Evolutionary conservation across 768 basidiomycete species (phyloP), one percentile per base, ranked within the genome.

Genomic region (Chlorophyllum brunneum): DNA sequence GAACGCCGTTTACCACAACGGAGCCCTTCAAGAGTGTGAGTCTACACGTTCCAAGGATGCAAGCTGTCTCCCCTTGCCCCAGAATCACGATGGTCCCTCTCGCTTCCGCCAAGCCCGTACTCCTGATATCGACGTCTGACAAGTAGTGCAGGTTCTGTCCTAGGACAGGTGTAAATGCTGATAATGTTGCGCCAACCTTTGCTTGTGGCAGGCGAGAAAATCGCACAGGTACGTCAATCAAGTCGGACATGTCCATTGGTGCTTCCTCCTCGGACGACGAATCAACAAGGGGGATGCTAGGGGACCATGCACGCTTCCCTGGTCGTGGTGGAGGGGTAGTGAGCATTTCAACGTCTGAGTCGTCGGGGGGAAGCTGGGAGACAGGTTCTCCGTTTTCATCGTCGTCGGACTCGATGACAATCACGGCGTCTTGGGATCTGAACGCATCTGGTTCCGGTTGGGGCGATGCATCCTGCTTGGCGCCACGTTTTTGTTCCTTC

Each of bases 41-140:
- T 3, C 60, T 63, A 64, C 82, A 89, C 0, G 74, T 70, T 4
- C 94, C 94, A 6, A 88, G 70, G n/a, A 95, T 63, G 27, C 85
- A 75, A 5, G 92, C 59, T 0, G 78, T 78, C 56, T 89, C 78
- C 16, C 66, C 68, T 6, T 69, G 62, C 4, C 64, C 59, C 8
- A 91, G 66, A 2, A 73, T 59, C 27, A 87, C 45, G 2, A 83
- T 50, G 1, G 72, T 67, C 1, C 69, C 67, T 1, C 58, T 42
- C 3, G 57, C 63, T 10, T 56, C 11, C 74, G 50, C 7, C 63
- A 56, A 10, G 66, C 31, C 37, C 5, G 24, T 15, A 22, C 16
- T 9, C 1, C 5, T 10, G 8, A 52, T 53, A 48, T 83, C 79
- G 16, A 70, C 67, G 6, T 62, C 38, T 1, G 74, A 60, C 26